phyloP scores from a whole-genome alignment of 768 basidiomycete species.

The Rhizopogon salebrosus region DNA sequence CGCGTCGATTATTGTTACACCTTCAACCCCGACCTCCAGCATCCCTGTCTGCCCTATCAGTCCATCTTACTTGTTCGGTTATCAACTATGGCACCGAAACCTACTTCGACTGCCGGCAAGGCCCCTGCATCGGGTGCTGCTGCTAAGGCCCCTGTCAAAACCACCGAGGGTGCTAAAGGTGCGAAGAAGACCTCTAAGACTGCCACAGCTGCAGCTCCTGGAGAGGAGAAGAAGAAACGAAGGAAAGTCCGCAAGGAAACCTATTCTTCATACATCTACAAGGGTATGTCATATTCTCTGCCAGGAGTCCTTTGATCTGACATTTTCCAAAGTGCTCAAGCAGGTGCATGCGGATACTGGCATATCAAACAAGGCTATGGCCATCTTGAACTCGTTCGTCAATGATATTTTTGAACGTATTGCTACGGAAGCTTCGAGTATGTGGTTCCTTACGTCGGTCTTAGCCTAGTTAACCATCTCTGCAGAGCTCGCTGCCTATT shows the following conservation, averaged over 20 bases:
- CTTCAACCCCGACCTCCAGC: conserved; percentile 15
- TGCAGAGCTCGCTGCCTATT: conserved; percentile 91
- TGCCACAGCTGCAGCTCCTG: conserved; percentile 50
- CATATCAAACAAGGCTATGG: conserved; percentile 99
- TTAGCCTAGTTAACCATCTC: not conserved
- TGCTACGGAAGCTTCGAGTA: conserved; percentile 85
- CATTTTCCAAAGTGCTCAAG: conserved; percentile 62
- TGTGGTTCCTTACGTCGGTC: conserved; percentile 24
- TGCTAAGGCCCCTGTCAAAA: conserved; percentile 61
- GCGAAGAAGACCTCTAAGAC: conserved; percentile 71
- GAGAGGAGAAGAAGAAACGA: conserved; percentile 83
- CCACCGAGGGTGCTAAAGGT: conserved; percentile 53
- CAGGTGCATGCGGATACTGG: conserved; percentile 99
- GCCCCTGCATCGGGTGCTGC: conserved; percentile 53
- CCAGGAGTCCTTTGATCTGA: conserved; percentile 1
- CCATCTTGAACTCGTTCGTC: conserved; percentile 93
- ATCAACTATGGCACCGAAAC: conserved; percentile 49
- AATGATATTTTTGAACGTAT: conserved; percentile 96
- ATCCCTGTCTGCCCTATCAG: not conserved
- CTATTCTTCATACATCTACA: conserved; percentile 91
- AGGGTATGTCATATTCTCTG: conserved; percentile 43
- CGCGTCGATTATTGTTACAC: conserved; percentile 3
- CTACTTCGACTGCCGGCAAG: conserved; percentile 72
- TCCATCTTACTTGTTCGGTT: not conserved
- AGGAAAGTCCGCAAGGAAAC: conserved; percentile 86